Evolutionary conservation across 2,329 filamentous ascomycete genomes (phyloP).

Genomic region (Ceratocystis lukuohia): DNA sequence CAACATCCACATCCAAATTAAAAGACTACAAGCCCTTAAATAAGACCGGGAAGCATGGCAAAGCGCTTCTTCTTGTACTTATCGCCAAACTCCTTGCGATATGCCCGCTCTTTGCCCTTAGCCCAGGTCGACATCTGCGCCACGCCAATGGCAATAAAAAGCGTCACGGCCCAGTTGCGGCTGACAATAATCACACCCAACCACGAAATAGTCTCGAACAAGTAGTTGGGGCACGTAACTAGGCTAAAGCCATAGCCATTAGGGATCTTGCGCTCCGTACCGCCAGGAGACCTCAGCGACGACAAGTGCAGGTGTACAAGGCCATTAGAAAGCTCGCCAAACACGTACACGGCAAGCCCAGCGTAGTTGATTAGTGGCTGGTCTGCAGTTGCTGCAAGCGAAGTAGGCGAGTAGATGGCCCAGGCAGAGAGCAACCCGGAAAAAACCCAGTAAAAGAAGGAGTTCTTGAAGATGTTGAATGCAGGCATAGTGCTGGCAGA

Average conservation of each 20-base stretch:
- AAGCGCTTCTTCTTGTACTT: conserved; percentile 92
- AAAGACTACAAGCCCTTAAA: conserved; percentile 32
- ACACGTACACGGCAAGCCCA: conserved; percentile 57
- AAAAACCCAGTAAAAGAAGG: conserved; percentile 81
- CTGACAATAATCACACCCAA: conserved; percentile 66
- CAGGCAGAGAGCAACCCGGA: conserved; percentile 70
- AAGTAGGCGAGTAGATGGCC: conserved; percentile 69
- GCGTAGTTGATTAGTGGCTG: conserved; percentile 44
- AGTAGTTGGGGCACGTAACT: conserved; percentile 95
- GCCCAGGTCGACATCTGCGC: conserved; percentile 80
- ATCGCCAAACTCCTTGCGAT: conserved; percentile 80
- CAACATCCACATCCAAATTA: neutral
- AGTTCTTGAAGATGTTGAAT: conserved; percentile 88
- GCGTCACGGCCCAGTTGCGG: conserved; percentile 60
- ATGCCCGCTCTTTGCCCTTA: conserved; percentile 78
- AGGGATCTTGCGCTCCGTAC: conserved; percentile 79
- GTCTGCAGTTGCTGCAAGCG: conserved; percentile 46
- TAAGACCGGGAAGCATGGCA: conserved; percentile 65
- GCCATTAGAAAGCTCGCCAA: conserved; percentile 71
- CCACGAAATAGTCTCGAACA: conserved; percentile 86
- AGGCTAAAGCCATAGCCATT: conserved; percentile 68
- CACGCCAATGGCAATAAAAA: conserved; percentile 63
- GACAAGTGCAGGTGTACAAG: conserved; percentile 68
- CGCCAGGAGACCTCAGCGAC: conserved; percentile 61
- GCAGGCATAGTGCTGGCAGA: conserved; percentile 87